These are phyloP conservation scores for Monosporascus sp. DNA, from an alignment of 2,329 filamentous ascomycete species.

Conservation along the genomic window DNA sequence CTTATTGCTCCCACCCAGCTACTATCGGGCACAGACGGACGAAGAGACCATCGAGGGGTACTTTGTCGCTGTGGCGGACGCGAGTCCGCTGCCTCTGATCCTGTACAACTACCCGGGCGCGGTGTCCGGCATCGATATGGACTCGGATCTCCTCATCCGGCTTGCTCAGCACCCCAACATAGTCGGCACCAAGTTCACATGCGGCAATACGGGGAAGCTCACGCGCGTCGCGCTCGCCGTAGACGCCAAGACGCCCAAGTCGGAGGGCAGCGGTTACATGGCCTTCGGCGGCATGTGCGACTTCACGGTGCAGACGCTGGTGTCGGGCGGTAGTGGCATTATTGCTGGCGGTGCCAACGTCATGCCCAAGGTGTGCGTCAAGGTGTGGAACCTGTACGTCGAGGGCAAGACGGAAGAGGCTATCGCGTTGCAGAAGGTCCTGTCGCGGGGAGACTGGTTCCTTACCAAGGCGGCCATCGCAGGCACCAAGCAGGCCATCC, in stretches of 20 bases:
- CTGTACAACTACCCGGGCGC: conserved; percentile 91
- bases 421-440: conserved; percentile 66
- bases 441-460: conserved; percentile 76
- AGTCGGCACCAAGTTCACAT: conserved; percentile 86
- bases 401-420: conserved; percentile 72
- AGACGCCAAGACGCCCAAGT: conserved; percentile 61
- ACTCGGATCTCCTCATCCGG: conserved; percentile 78
- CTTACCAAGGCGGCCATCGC: conserved; percentile 78
- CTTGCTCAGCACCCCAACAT: conserved; percentile 79
- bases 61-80: conserved; percentile 70
- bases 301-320: conserved; percentile 77
- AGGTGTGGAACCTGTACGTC: conserved; percentile 70
- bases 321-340: conserved; percentile 74
- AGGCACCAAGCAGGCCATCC: conserved; percentile 78
- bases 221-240: conserved; percentile 72
- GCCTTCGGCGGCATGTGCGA: conserved; percentile 85
- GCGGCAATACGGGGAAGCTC: conserved; percentile 83
- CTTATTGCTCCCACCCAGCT: conserved; percentile 73
- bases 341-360: conserved; percentile 84
- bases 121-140: conserved; percentile 82
- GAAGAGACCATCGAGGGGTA: conserved; percentile 69
- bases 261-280: conserved; percentile 64
- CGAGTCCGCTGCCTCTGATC: conserved; percentile 69
- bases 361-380: conserved; percentile 74
- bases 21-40: conserved; percentile 74